Evolutionary conservation across 202 grass and related monocot species (phyloP), one percentile per base, ranked within the genome.

Genomic region (Panicum hallii): DNA sequence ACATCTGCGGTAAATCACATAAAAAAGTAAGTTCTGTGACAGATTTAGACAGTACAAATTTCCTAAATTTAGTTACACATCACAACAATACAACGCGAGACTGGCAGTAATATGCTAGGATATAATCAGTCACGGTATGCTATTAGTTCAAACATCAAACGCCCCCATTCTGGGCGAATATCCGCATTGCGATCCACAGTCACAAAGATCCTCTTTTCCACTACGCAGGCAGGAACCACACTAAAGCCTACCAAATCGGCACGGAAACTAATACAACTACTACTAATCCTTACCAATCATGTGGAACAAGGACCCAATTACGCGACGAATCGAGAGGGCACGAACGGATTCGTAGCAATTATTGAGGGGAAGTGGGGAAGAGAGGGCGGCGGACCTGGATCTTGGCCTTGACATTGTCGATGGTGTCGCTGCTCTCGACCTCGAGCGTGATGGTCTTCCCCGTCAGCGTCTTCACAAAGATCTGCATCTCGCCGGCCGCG

Each of bases 371-470:
- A 17, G 13, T 5, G 22, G 12, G 8, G 14, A 4, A 7, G 36
- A 5, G 1, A 34, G 23, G 9, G 44, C 5, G 47, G 50, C 49
- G 26, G 7, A 75, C 94, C 89, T 94, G 94, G 83, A 97, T 97
- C 94, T 97, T 97, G 48, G 94, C 86, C 85, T 94, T 94, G 72
- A 97, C 94, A 87, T 93, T 94, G 85, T 94, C 94, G 74, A 97
- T 93, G 84, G 94, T 94, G 67, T 97, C 94, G 90, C 94, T 97
- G 90, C 90, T 97, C 84, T 97, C 94, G 11, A 91, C 94, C 84
- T 97, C 94, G 79, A 94, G 92, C 30, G 94, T 91, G 86, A 94
- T 97, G 75, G 92, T 97, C 92, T 97, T 97, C 65, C 94, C 95
- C 0, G 88, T 93, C 11, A 90, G 75, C 63, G 91, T 93, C 80